Evolutionary conservation across 495 filamentous ascomycete species (phyloP), one percentile per base, ranked within the genome.

Genomic region (Aspergillus heteromorphus): DNA sequence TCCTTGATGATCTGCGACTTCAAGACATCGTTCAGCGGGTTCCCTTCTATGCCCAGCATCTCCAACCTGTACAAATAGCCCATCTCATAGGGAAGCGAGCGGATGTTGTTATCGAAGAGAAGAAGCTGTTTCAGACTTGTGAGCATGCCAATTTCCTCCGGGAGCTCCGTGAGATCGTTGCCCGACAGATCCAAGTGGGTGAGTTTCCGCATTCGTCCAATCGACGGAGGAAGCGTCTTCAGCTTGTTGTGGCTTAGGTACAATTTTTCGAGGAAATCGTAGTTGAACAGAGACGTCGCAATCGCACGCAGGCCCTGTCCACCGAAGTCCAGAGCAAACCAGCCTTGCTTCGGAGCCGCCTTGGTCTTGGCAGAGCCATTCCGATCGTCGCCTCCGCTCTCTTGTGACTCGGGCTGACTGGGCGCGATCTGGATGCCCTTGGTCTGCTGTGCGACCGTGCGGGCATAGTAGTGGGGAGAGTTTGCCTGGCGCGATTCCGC

Each of bases 131-230:
- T 86, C 47, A 99, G 74, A 57, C 87, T 89, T 38, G 89, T 89
- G 55, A 96, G 87, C 91, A 97, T 97, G 58, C 93, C 95, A 48
- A 97, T 83, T 77, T 99, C 92, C 16, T 88, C 83, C 6, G 93
- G 93, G 7, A 99, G 76, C 62, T 88, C 85, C 7, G 76, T 81
- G 19, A 99, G 74, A 16, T 91, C 79, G 63, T 99, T 99, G 66
- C 86, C 80, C 0, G 95, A 97, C 4, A 91, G 77, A 69, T 99
- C 91, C 21, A 99, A 81, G 57, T 87, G 79, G 14, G 76, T 85
- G 45, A 99, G 73, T 41, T 84, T 81, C 54, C 91, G 83, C 51
- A 99, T 77, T 57, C 83, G 77, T 19, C 93, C 91, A 66, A 99
- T 88, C 6, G 83, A 73, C 20, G 86, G 66, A 14, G 92, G 90